These are phyloP conservation scores for Chara braunii DNA, from an alignment of 139 green algal genomes.

Conservation along the genomic window DNA sequence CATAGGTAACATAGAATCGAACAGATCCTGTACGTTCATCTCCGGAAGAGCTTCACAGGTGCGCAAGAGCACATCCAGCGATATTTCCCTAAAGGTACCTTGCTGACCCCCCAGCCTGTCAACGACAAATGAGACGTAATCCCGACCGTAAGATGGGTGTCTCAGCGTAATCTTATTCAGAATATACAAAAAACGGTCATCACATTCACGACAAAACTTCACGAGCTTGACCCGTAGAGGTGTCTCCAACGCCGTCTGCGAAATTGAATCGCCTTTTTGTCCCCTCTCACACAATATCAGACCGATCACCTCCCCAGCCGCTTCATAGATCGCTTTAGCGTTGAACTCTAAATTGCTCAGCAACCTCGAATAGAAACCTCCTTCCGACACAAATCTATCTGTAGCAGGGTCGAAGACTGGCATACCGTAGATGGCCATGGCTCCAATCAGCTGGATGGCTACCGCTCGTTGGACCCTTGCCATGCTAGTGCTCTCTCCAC, in stretches of 20 bases:
- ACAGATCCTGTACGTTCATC: conserved; percentile 4
- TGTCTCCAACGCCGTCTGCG: background rate
- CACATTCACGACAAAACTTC: background rate
- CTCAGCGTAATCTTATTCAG: conserved; percentile 11
- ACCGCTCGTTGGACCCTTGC: background rate
- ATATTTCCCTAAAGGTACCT: background rate
- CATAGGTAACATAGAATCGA: background rate
- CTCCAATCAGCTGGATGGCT: conserved; percentile 12
- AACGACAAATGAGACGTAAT: background rate
- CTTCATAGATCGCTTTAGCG: conserved; percentile 6
- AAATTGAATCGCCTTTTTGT: background rate
- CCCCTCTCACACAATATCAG: background rate
- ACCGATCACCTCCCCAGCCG: conserved; percentile 18
- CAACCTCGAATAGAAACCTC: conserved; percentile 1
- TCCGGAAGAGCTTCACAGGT: background rate
- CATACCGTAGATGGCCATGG: background rate
- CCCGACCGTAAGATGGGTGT: background rate
- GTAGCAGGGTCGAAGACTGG: background rate
- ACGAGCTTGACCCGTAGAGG: background rate
- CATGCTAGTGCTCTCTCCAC: background rate
- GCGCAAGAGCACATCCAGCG: conserved; percentile 5
- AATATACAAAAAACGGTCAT: conserved; percentile 3
- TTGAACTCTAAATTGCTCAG: conserved; percentile 1
- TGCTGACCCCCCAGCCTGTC: background rate
- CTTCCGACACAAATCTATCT: background rate